phyloP scores from a whole-genome alignment of 2,329 filamentous ascomycete genomes.

The Sphaerostilbella broomeana region DNA sequence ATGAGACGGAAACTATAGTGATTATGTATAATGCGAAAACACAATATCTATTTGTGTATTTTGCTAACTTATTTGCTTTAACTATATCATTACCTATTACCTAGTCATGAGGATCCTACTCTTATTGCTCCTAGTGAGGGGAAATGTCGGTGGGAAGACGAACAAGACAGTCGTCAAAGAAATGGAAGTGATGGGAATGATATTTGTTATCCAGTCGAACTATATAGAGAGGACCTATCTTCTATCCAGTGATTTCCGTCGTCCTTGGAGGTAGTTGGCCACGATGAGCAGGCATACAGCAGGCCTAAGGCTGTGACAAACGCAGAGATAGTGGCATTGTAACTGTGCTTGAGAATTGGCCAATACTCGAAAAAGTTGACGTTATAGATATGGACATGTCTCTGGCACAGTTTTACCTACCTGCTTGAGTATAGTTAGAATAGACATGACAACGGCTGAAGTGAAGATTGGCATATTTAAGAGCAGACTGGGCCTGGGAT shows the following conservation, averaged over 20 bases:
- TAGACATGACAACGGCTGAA: slow-evolving; percentile 53
- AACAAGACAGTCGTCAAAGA: slow-evolving; percentile 64
- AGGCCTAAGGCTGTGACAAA: slow-evolving; percentile 66
- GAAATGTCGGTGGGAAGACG: slow-evolving; percentile 60
- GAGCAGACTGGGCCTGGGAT: slow-evolving; percentile 55
- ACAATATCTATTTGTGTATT: not conserved
- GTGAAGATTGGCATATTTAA: slow-evolving; percentile 60
- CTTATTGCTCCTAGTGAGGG: slow-evolving; percentile 61
- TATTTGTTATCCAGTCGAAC: slow-evolving; percentile 32
- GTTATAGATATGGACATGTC: too few relatives aligned
- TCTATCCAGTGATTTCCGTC: slow-evolving; percentile 53
- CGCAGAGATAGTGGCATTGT: slow-evolving; percentile 64
- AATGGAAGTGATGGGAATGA: slow-evolving; percentile 53
- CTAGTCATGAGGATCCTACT: too few relatives aligned
- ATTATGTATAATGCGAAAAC: slow-evolving; percentile 39
- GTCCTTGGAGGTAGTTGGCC: slow-evolving; percentile 60
- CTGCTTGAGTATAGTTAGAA: slow-evolving; percentile 60
- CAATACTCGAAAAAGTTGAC: too few relatives aligned
- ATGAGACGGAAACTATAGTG: slow-evolving; percentile 33
- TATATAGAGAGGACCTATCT: slow-evolving; percentile 28
- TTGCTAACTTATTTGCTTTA: too few relatives aligned
- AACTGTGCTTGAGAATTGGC: slow-evolving; percentile 33
- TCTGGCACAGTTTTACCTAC: too few relatives aligned
- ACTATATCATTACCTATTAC: too few relatives aligned
- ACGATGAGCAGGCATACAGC: slow-evolving; percentile 66